Base-by-base conservation (phyloP, 1,139 yeast genomes). In the Taiozyma sp. region DNA sequence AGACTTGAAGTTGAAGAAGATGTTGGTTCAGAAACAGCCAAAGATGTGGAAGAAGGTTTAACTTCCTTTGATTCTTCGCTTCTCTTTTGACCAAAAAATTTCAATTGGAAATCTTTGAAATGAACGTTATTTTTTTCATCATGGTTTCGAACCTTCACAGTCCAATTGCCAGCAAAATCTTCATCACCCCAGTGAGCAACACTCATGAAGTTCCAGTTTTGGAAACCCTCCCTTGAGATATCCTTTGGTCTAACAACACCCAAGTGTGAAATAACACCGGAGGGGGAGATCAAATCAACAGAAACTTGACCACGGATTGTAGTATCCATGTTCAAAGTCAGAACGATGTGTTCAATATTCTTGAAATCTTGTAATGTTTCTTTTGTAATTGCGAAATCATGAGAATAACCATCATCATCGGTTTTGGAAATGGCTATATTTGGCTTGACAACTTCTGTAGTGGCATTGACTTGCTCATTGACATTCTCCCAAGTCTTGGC, bases 111-210 rank as follows among this genome's bases (percentile, higher is more conserved):
- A 60, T 79, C 75, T 43, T 75, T 69, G 46, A 93, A 77, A 5
- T 63, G 66, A 7, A 92, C 82, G 10, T 67, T 66, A 56, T 73
- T 71, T 2, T 59, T 67, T 9, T 68, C 70, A 27, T 68, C 70
- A 10, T 65, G 65, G 50, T 81, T 80, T 53, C 71, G 70, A 1
- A 92, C 92, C 58, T 78, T 80, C 28, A 93, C 64, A 38, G 71
- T 81, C 99, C 99, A 95, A 16, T 80, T 82, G 12, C 99, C 99
- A 34, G 70, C 69, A 2, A 95, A 95, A 1, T 68, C 56, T 65
- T 91, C 97, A 49, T 62, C 65, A 38, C 97, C 97, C 98, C 99
- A 93, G 67, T 93, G 98, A 3, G 96, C 98, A 24, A 95, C 98
- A n/a, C 95, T 81, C 91, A 92, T 90, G 64, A 93, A 93, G 1